phyloP scores from a whole-genome alignment of 163 green algal genomes.

The Coccomyxa subellipsoidea region DNA sequence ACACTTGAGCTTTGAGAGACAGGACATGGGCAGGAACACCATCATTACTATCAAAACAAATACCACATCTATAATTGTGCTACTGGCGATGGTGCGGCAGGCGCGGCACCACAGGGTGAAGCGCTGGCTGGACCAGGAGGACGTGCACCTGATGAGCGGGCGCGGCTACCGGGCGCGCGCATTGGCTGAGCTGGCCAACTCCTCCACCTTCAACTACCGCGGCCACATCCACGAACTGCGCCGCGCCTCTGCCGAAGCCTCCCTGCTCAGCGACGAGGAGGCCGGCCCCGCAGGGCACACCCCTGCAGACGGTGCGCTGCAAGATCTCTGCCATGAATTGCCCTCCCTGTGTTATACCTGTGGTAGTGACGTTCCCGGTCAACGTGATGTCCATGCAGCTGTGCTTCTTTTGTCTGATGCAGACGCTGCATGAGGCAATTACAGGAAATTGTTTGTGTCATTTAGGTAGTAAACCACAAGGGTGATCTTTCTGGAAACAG shows the following conservation, averaged over 20 bases:
- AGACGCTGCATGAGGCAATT: too few species aligned
- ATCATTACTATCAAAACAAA: too few species aligned
- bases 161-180: slow-evolving; percentile 56
- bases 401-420: too few species aligned
- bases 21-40: too few species aligned
- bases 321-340: too few species aligned
- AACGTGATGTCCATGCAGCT: too few species aligned
- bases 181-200: slow-evolving; percentile 65
- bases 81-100: neutral
- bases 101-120: slow-evolving; percentile 11
- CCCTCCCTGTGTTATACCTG: too few species aligned
- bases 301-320: neutral
- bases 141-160: slow-evolving; percentile 35
- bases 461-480: too few species aligned
- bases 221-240: neutral
- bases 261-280: neutral
- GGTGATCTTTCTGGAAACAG: too few species aligned
- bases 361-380: too few species aligned
- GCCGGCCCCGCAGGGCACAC: neutral
- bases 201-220: slow-evolving; percentile 15
- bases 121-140: slow-evolving; percentile 13
- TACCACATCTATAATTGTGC: neutral
- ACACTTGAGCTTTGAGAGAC: too few species aligned
- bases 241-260: slow-evolving; percentile 2
- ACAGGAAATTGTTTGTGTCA: too few species aligned